Percentiles rank a stretch among this genome's conserved stretches.
These are phyloP conservation scores for Pulchroboletus neoregius DNA, from an alignment of 1,284 basidiomycete species.

Conservation along the genomic window DNA sequence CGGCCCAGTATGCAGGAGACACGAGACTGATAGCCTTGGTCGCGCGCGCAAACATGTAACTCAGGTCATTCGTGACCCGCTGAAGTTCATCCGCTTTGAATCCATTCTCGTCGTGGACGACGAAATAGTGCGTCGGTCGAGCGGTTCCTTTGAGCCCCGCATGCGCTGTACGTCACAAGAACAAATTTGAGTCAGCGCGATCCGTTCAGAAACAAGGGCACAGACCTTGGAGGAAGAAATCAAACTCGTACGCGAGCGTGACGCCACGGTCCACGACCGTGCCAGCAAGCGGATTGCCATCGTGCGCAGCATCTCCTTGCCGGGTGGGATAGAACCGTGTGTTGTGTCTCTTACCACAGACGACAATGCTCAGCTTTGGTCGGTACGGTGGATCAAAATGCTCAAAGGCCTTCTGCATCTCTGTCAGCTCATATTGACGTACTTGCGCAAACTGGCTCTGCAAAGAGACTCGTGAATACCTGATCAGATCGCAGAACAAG, in stretches of 20 bases:
- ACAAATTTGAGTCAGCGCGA: neutral
- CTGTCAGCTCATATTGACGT: conserved; percentile 51
- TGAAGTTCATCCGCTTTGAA: conserved; percentile 69
- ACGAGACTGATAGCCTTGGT: conserved; percentile 77
- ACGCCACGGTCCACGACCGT: conserved; percentile 72
- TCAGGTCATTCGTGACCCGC: conserved; percentile 51
- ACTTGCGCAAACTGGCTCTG: conserved; percentile 69
- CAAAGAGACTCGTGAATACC: neutral
- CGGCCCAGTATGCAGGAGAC: conserved; percentile 77
- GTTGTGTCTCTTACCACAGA: conserved; percentile 79
- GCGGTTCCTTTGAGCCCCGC: conserved; percentile 63
- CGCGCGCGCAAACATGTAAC: conserved; percentile 74
- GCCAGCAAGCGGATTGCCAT: conserved; percentile 69
- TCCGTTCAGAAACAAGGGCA: neutral
- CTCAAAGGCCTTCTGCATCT: conserved; percentile 55
- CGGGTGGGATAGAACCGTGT: conserved; percentile 63
- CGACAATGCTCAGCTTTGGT: conserved; percentile 65
- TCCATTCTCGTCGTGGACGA: conserved; percentile 68
- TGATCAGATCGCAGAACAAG: neutral
- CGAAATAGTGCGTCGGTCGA: conserved; percentile 72
- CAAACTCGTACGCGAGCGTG: conserved; percentile 69
- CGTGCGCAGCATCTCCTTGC: conserved; percentile 45
- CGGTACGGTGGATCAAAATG: conserved; percentile 48
- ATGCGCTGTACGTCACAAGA: conserved; percentile 39
- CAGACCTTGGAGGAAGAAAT: conserved; percentile 67